Percentiles rank a stretch among this genome's conserved stretches.
phyloP scores from a whole-genome alignment of 768 basidiomycete genomes.

The Rhodotorula toruloides region DNA sequence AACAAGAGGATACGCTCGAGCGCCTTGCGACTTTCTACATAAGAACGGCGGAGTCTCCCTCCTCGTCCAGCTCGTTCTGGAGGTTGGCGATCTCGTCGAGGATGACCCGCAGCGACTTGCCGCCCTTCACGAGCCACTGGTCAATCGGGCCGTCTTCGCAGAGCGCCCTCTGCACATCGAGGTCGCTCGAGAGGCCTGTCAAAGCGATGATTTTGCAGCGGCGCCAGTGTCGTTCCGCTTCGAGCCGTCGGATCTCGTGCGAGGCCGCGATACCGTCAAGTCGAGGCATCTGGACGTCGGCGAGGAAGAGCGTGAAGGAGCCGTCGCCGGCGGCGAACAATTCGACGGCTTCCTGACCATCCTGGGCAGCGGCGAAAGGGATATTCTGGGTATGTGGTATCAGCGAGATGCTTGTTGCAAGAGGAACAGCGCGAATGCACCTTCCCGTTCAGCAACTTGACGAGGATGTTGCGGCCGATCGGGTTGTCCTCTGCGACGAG shows the following conservation, averaged over 20 bases:
- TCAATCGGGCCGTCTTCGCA: slow-evolving; percentile 11
- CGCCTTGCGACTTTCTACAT: too few species aligned
- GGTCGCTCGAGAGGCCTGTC: slow-evolving; percentile 22
- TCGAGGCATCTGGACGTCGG: slow-evolving; percentile 31
- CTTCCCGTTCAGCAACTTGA: slow-evolving; percentile 28
- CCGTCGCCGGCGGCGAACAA: slow-evolving; percentile 5
- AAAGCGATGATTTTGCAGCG: slow-evolving; percentile 21
- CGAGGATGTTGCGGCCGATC: slow-evolving; percentile 23
- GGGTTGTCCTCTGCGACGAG: slow-evolving; percentile 35
- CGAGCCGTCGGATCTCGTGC: slow-evolving; percentile 8
- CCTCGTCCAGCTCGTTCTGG: slow-evolving; percentile 7
- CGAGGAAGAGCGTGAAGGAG: not conserved
- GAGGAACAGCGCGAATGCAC: too few species aligned
- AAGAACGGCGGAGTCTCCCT: too few species aligned
- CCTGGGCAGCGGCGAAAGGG: slow-evolving; percentile 17
- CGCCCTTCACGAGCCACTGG: slow-evolving; percentile 34
- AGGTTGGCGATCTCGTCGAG: slow-evolving; percentile 17
- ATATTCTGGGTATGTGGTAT: not conserved
- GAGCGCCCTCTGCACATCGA: slow-evolving; percentile 22
- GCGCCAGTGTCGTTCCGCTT: not conserved
- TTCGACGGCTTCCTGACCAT: slow-evolving; percentile 30
- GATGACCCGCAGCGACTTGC: slow-evolving; percentile 19
- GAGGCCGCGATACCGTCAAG: slow-evolving; percentile 27
- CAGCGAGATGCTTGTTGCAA: too few species aligned
- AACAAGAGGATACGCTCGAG: too few species aligned